phyloP scores from a whole-genome alignment of 148 eudicot species.

The Amaranthus palmeri region DNA sequence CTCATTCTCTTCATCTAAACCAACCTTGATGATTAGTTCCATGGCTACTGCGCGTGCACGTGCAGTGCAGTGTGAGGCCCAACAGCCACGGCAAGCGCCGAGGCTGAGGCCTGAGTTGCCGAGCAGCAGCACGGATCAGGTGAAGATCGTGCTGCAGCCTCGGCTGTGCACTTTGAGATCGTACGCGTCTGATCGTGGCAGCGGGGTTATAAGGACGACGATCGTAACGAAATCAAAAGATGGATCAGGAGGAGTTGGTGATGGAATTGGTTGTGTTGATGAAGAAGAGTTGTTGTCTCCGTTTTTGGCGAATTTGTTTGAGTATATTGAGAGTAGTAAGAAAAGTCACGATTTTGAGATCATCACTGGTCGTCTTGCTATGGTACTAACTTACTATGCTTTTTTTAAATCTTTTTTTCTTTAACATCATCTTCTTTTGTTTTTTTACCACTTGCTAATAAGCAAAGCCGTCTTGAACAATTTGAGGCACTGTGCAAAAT shows the following conservation, averaged over 20 bases:
- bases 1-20: not conserved
- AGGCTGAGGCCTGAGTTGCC: constrained; percentile 19
- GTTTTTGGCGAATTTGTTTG: constrained; percentile 59
- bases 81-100: constrained; percentile 31
- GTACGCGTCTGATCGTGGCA: constrained; percentile 48
- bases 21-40: constrained; percentile 23
- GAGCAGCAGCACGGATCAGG: constrained; percentile 30
- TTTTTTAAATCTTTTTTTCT: not conserved
- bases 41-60: constrained; percentile 29
- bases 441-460: no score
- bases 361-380: constrained; percentile 87
- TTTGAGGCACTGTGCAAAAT: no score
- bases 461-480: no score
- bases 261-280: not conserved
- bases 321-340: constrained; percentile 76
- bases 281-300: constrained; percentile 34
- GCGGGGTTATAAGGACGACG: constrained; percentile 40
- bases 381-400: constrained; percentile 39
- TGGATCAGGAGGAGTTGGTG: constrained; percentile 12
- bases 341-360: constrained; percentile 85
- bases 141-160: constrained; percentile 62
- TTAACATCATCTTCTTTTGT: not conserved
- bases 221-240: constrained; percentile 12
- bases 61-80: constrained; percentile 41
- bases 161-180: constrained; percentile 71